Conservation (phyloP, 805 yeast genomes). For the Candida palmyrensis region DNA sequence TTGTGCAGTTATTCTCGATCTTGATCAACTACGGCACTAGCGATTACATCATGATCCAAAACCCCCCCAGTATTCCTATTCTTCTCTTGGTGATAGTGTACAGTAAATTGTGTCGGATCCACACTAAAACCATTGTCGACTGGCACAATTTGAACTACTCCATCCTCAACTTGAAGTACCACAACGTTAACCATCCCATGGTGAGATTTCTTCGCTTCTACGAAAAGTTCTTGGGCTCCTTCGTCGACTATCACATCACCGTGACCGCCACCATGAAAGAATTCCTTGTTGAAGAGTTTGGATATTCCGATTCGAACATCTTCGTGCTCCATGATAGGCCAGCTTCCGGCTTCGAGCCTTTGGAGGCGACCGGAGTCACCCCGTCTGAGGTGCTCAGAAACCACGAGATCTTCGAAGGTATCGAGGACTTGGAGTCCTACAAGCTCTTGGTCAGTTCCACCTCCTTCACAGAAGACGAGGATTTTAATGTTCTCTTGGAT, state of each 20-base stretch:
- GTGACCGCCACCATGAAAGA: constrained; percentile 74
- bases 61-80: constrained; percentile 91
- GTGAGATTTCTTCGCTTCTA: constrained; percentile 57
- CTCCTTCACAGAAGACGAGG: constrained; percentile 95
- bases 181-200: constrained; percentile 50
- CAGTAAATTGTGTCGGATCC: constrained; percentile 42
- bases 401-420: constrained; percentile 22
- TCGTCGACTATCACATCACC: constrained; percentile 69
- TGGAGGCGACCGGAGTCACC: constrained; percentile 25
- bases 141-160: constrained; percentile 96
- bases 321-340: constrained; percentile 85
- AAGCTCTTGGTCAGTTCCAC: constrained; percentile 82
- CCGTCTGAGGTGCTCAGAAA: constrained; percentile 22
- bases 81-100: constrained; percentile 57
- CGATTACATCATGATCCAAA: constrained; percentile 70
- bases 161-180: constrained; percentile 63
- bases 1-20: constrained; percentile 39
- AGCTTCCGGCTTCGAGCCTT: constrained; percentile 57
- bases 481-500: constrained; percentile 61
- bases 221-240: constrained; percentile 58
- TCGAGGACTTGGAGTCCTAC: constrained; percentile 30
- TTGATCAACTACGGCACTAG: constrained; percentile 51
- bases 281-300: constrained; percentile 54
- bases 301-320: constrained; percentile 35
- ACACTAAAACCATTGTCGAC: constrained; percentile 70